Evolutionary conservation across 2,329 filamentous ascomycete genomes (phyloP).

Genomic region (Gyromitra esculenta): DNA sequence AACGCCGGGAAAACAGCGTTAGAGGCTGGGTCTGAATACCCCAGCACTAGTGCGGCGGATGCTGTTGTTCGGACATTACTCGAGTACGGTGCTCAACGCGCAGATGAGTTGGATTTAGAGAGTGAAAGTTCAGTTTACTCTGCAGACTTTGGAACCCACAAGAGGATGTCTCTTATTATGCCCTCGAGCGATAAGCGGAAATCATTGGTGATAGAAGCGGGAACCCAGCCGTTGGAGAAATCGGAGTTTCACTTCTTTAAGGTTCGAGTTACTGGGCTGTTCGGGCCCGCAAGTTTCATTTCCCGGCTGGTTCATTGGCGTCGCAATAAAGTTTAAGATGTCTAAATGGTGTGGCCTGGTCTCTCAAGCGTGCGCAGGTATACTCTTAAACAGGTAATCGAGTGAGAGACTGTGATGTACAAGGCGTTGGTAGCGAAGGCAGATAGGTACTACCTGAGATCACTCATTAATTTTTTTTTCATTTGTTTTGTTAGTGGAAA

Average conservation of each 20-base stretch:
- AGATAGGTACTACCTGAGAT: not conserved
- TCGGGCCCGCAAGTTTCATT: slow-evolving; percentile 37
- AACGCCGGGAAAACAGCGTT: slow-evolving; percentile 31
- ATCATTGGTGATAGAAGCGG: slow-evolving; percentile 27
- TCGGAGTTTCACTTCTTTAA: slow-evolving; percentile 37
- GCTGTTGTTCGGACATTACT: slow-evolving; percentile 20
- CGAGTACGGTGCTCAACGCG: slow-evolving; percentile 29
- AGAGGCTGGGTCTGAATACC: slow-evolving; percentile 31
- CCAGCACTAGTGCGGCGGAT: slow-evolving; percentile 11
- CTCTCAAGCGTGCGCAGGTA: not conserved
- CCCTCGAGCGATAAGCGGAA: slow-evolving; percentile 31
- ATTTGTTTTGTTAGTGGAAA: not conserved
- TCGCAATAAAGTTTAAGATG: slow-evolving; percentile 19
- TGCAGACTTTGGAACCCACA: not conserved
- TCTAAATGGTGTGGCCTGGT: not conserved
- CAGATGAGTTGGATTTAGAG: slow-evolving; percentile 16
- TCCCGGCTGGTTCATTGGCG: slow-evolving; percentile 40
- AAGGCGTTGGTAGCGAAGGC: not conserved
- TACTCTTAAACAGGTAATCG: not conserved
- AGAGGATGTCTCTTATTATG: slow-evolving; percentile 12
- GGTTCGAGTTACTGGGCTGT: slow-evolving; percentile 29
- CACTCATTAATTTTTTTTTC: slow-evolving; percentile 16
- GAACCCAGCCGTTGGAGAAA: slow-evolving; percentile 7
- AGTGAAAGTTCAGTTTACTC: slow-evolving; percentile 1
- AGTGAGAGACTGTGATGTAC: slow-evolving; percentile 1